These are phyloP conservation scores for Physaria fendleri DNA, from an alignment of 345 rosid genomes.

Conservation along the genomic window DNA sequence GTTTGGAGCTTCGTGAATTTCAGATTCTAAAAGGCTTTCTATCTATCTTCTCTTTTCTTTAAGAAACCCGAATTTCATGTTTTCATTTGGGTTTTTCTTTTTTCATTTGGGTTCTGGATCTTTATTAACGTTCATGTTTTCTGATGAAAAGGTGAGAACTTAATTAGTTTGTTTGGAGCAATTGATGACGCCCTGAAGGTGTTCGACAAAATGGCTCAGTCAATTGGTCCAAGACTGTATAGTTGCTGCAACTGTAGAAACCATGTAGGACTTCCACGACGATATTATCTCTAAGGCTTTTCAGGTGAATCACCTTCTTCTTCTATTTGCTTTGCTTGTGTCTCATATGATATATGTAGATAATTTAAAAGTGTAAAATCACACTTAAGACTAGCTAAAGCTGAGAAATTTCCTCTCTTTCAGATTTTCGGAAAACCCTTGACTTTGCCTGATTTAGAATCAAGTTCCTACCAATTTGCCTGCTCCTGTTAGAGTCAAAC, in stretches of 20 bases:
- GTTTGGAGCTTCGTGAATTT: conserved; percentile 4
- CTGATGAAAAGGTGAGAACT: conserved; percentile 17
- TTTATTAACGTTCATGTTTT: neutral
- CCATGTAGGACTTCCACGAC: conserved; percentile 79
- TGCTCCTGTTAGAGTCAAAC: too few relatives aligned
- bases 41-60: neutral
- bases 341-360: neutral
- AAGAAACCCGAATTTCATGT: neutral
- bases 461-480: too few relatives aligned
- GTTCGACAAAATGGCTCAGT: conserved; percentile 49
- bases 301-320: conserved; percentile 53
- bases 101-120: neutral
- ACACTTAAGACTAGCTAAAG: neutral
- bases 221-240: conserved; percentile 67
- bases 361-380: neutral
- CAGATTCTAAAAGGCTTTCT: conserved; percentile 11
- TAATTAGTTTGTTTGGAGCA: conserved; percentile 9
- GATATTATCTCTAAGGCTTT: conserved; percentile 89
- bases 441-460: neutral
- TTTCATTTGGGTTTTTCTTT: too few relatives aligned
- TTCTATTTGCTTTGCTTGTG: neutral
- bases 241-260: conserved; percentile 83
- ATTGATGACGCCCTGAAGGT: conserved; percentile 20
- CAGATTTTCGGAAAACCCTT: neutral
- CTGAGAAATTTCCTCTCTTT: neutral